phyloP scores from a whole-genome alignment of 345 rosid species.

The Arabis hirsuta region DNA sequence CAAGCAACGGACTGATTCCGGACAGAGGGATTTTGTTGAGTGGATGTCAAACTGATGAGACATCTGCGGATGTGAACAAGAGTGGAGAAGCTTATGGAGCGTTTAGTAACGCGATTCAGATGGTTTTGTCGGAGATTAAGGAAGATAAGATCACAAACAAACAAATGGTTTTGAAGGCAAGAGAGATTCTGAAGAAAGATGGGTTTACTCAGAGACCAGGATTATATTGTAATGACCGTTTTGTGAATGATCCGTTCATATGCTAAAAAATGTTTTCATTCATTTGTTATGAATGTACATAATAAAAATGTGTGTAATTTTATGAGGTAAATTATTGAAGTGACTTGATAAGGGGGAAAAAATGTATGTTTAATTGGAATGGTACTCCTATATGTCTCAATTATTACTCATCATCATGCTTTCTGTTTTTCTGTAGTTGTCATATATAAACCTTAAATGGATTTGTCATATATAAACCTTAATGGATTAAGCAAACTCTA shows the following conservation, averaged over 20 bases:
- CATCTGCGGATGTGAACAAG: slow-evolving; percentile 25
- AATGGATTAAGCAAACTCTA: too few relatives aligned
- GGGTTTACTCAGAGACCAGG: slow-evolving; percentile 55
- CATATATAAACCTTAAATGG: too few relatives aligned
- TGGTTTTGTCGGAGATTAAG: slow-evolving; percentile 29
- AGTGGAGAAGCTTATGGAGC: slow-evolving; percentile 33
- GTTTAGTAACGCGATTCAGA: slow-evolving; percentile 33
- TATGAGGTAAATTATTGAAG: background rate
- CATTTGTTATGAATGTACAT: background rate
- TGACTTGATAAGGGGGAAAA: too few relatives aligned
- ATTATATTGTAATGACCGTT: slow-evolving; percentile 50
- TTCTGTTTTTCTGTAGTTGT: too few relatives aligned
- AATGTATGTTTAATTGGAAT: too few relatives aligned
- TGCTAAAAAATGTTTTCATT: slow-evolving; percentile 27
- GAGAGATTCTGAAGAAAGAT: slow-evolving; percentile 47
- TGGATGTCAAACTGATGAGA: slow-evolving; percentile 36
- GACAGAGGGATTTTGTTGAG: slow-evolving; percentile 31
- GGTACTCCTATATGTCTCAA: too few relatives aligned
- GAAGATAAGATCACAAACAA: slow-evolving; percentile 27
- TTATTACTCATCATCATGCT: too few relatives aligned
- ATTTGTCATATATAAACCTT: too few relatives aligned
- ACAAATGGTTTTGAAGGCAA: slow-evolving; percentile 43
- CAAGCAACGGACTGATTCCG: slow-evolving; percentile 38
- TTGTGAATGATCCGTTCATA: slow-evolving; percentile 46
- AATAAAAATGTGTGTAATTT: slow-evolving; percentile 1